Percentiles rank a stretch among this genome's conserved stretches.
Evolutionary conservation across 371 early-diverging fungal genomes (phyloP).

Genomic region (Mucor velutinosus): DNA sequence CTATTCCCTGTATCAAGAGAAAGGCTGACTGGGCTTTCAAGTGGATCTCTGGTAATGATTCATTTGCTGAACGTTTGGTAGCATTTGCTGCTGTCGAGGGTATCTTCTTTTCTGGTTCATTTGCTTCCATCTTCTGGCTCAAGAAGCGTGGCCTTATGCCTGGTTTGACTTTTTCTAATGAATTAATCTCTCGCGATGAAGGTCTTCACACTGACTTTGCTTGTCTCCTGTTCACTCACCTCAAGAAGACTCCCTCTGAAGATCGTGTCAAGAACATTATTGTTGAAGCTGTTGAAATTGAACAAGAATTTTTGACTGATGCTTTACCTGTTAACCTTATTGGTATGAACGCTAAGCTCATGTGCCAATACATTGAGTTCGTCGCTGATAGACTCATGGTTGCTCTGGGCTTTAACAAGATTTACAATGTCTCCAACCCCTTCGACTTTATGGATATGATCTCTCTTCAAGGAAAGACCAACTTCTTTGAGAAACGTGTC

Average conservation of each 20-base stretch:
- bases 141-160: constrained; percentile 99
- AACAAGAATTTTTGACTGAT: constrained; percentile 95
- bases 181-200: constrained; percentile 99
- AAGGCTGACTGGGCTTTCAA: constrained; percentile 99
- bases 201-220: constrained; percentile 99
- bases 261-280: constrained; percentile 83
- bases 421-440: constrained; percentile 93
- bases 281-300: constrained; percentile 92
- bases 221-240: constrained; percentile 86
- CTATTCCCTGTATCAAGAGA: constrained; percentile 90
- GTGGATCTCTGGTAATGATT: constrained; percentile 81
- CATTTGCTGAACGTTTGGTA: constrained; percentile 95
- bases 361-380: constrained; percentile 99
- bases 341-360: constrained; percentile 97
- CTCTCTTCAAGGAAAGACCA: constrained; percentile 98
- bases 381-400: constrained; percentile 97
- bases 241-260: constrained; percentile 76
- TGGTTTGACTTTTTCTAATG: constrained; percentile 99
- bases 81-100: constrained; percentile 99
- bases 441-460: constrained; percentile 99
- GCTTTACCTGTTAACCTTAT: constrained; percentile 96
- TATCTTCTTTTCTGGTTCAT: constrained; percentile 99
- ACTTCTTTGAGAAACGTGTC: constrained; percentile 99
- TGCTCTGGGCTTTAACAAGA: constrained; percentile 89
- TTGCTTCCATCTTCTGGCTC: constrained; percentile 99